These are phyloP conservation scores for Diplogelasinospora grovesii DNA, from an alignment of 495 filamentous ascomycete species.

Conservation along the genomic window DNA sequence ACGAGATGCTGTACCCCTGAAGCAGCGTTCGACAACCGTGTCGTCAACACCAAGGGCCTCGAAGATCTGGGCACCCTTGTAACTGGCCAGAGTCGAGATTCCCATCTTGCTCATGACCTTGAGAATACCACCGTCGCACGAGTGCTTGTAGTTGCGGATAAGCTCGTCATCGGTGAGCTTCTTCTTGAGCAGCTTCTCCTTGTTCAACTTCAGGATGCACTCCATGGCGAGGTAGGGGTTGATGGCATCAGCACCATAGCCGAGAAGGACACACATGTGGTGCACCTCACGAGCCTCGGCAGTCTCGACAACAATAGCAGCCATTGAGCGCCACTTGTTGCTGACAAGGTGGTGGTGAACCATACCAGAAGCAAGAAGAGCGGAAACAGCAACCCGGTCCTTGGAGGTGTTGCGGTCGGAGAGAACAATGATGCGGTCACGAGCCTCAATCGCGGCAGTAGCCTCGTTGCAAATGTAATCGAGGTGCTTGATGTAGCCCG, in stretches of 20 bases:
- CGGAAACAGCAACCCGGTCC: slow-evolving; percentile 80
- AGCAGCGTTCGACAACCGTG: slow-evolving; percentile 91
- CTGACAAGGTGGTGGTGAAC: slow-evolving; percentile 96
- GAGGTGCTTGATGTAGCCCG: slow-evolving; percentile 82
- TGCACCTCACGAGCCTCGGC: slow-evolving; percentile 97
- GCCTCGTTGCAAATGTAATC: slow-evolving; percentile 85
- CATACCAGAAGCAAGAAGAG: slow-evolving; percentile 85
- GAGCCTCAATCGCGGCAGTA: slow-evolving; percentile 76
- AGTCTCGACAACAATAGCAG: slow-evolving; percentile 86
- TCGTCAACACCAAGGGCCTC: slow-evolving; percentile 98
- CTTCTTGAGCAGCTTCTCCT: slow-evolving; percentile 89
- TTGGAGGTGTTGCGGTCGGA: slow-evolving; percentile 84
- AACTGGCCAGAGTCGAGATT: slow-evolving; percentile 95
- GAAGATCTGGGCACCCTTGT: slow-evolving; percentile 99
- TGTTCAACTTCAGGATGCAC: slow-evolving; percentile 97
- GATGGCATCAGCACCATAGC: slow-evolving; percentile 93
- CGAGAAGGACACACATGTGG: slow-evolving; percentile 95
- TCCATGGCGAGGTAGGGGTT: slow-evolving; percentile 97
- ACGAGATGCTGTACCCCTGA: slow-evolving; percentile 90
- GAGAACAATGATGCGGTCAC: slow-evolving; percentile 81
- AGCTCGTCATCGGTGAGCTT: slow-evolving; percentile 76
- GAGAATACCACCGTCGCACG: slow-evolving; percentile 93
- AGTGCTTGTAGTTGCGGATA: slow-evolving; percentile 96
- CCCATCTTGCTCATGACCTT: slow-evolving; percentile 99
- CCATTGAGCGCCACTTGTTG: slow-evolving; percentile 92